phyloP scores from a whole-genome alignment of 2,329 filamentous ascomycete species.

The Aspergillus arachidicola region DNA sequence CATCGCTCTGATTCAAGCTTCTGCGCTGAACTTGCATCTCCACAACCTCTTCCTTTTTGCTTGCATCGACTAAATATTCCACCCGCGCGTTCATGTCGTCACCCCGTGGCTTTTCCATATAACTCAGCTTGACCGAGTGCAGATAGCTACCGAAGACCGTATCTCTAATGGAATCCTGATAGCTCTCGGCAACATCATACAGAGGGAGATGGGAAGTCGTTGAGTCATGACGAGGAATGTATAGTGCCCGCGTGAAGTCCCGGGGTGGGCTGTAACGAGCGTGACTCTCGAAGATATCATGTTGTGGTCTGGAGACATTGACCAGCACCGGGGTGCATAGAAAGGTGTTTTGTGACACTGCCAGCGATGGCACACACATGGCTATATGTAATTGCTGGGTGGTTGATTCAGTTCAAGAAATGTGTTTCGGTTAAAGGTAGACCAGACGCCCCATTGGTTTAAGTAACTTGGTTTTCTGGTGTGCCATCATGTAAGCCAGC shows the following conservation, averaged over 20 bases:
- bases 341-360: neutral
- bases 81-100: slow-evolving; percentile 3
- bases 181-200: slow-evolving; percentile 5
- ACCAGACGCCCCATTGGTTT: neutral
- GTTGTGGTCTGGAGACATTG: neutral
- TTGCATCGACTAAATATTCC: slow-evolving; percentile 11
- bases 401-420: neutral
- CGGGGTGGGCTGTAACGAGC: neutral
- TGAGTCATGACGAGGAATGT: slow-evolving; percentile 12
- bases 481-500: neutral
- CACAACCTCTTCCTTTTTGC: neutral
- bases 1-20: neutral
- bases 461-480: neutral
- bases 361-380: neutral
- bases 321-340: neutral
- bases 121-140: slow-evolving; percentile 5
- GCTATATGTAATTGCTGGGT: neutral
- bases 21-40: slow-evolving; percentile 8
- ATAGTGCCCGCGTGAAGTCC: slow-evolving; percentile 10
- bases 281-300: neutral
- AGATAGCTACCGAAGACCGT: slow-evolving; percentile 8
- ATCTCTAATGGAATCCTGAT: neutral
- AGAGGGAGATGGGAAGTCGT: slow-evolving; percentile 9
- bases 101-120: slow-evolving; percentile 9
- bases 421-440: neutral